Percentiles rank a stretch among this genome's conserved stretches.
These are phyloP conservation scores for Cercospora janseana DNA, from an alignment of 2,329 filamentous ascomycete species.

Conservation along the genomic window DNA sequence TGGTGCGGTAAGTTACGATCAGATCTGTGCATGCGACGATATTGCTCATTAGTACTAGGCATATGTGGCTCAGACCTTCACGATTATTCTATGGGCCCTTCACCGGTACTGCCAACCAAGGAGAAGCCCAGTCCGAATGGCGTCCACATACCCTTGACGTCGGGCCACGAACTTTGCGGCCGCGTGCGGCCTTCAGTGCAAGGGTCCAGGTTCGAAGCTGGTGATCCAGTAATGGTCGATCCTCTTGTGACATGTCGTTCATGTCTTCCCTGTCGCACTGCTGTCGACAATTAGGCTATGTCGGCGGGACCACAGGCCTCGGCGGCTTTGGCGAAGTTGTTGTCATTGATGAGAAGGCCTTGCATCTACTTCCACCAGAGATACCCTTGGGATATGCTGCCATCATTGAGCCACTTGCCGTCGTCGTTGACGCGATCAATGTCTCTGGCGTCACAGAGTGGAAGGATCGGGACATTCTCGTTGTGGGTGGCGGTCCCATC, in stretches of 20 bases:
- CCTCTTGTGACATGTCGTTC: slow-evolving; percentile 26
- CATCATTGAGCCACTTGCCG: slow-evolving; percentile 28
- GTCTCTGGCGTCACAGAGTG: slow-evolving; percentile 20
- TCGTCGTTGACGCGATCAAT: slow-evolving; percentile 27
- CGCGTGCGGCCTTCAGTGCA: slow-evolving; percentile 19
- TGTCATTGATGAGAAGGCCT: slow-evolving; percentile 15
- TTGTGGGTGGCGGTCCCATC: slow-evolving; percentile 30
- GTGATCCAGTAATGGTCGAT: slow-evolving; percentile 28
- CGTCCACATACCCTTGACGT: slow-evolving; percentile 16
- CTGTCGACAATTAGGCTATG: slow-evolving; percentile 26
- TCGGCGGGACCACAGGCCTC: slow-evolving; percentile 24
- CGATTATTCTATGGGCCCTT: slow-evolving; percentile 25
- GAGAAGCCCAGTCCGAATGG: slow-evolving; percentile 11
- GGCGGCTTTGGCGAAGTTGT: slow-evolving; percentile 27
- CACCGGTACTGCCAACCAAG: slow-evolving; percentile 9
- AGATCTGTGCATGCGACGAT: background rate
- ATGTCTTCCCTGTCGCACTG: slow-evolving; percentile 24
- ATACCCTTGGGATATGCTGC: slow-evolving; percentile 25
- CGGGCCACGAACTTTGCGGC: slow-evolving; percentile 31
- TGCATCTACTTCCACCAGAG: slow-evolving; percentile 22
- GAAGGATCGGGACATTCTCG: slow-evolving; percentile 22
- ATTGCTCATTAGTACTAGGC: slow-evolving; percentile 1
- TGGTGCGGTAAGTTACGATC: slow-evolving; percentile 26
- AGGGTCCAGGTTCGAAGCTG: slow-evolving; percentile 19
- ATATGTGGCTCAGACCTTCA: slow-evolving; percentile 32